phyloP scores from a whole-genome alignment of 2,329 filamentous ascomycete genomes.

The Trichoderma sp. region DNA sequence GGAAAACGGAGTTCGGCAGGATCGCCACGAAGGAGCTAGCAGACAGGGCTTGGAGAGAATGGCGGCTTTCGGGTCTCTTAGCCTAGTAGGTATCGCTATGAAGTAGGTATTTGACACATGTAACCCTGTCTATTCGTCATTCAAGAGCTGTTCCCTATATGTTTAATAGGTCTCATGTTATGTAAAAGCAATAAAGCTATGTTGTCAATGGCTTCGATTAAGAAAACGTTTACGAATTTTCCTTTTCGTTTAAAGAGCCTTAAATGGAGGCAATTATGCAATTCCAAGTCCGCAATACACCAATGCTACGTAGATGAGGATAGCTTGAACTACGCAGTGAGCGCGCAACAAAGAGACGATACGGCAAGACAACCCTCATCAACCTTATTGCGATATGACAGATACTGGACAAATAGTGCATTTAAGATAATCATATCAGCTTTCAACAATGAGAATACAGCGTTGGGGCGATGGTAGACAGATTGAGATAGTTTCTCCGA shows the following conservation, averaged over 20 bases:
- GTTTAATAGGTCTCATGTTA: background rate
- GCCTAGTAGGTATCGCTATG: background rate
- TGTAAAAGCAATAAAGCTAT: background rate
- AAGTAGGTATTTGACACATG: background rate
- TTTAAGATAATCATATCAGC: background rate
- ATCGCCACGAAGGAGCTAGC: background rate
- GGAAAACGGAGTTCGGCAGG: constrained; percentile 5
- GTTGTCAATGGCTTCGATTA: no score
- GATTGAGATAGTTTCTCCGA: background rate
- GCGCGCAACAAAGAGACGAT: background rate
- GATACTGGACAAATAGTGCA: background rate
- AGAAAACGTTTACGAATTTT: background rate
- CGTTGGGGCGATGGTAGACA: background rate
- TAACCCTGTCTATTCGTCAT: background rate
- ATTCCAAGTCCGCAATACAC: background rate
- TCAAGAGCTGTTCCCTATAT: background rate
- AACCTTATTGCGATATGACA: background rate
- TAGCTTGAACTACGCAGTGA: background rate
- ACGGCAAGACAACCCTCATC: background rate
- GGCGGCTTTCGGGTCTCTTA: constrained; percentile 2
- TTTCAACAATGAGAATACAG: background rate
- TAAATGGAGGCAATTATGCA: no score
- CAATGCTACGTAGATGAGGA: background rate
- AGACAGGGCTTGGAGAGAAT: background rate
- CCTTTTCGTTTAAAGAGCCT: no score